Evolutionary conservation across 164 flowering plant species (phyloP), one percentile per base, ranked within the genome.

Genomic region (Stephania japonica): DNA sequence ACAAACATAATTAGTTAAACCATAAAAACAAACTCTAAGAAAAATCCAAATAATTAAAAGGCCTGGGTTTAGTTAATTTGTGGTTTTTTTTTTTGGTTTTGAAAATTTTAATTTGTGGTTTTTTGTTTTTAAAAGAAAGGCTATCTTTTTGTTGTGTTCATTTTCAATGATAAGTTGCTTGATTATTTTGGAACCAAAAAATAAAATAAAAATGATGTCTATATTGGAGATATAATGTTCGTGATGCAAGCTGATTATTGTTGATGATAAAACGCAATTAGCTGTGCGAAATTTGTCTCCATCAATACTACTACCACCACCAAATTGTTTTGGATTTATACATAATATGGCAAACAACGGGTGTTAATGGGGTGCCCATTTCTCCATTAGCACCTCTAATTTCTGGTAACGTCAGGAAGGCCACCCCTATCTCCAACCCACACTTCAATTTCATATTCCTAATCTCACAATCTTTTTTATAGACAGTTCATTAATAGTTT

Each of bases 341-440:
- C 19, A 3, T 11, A 5, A 16, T 16, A 53, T 53, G 61, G 62
- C 62, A 56, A 53, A 53, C 61, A 56, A 56, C 62, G 62, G 62
- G 62, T 56, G 62, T 53, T 56, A 56, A 56, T 18, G 62, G 62
- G 21, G 16, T 21, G 19, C 18, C 19, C 62, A 16, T 56, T 56
- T 56, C 62, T 16, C 62, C 18, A 56, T 56, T 16, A 5, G n/a
- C 18, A 16, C 62, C 62, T 56, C 62, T 16, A 16, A 19, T 56
- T 56, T 56, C 5, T 6, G 62, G 62, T 19, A 56, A 56, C n/a
- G 5, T 56, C 16, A 18, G 62, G 62, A 18, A 56, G 62, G 21
- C 62, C n/a, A 56, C 62, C 62, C 62, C 62, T 56, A 56, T 56
- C 62, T n/a, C 62, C 53, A 47, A 47, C 53, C 53, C 53, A 32